Conservation (phyloP, 2,329 filamentous ascomycete species). For the Volutella citrinella region DNA sequence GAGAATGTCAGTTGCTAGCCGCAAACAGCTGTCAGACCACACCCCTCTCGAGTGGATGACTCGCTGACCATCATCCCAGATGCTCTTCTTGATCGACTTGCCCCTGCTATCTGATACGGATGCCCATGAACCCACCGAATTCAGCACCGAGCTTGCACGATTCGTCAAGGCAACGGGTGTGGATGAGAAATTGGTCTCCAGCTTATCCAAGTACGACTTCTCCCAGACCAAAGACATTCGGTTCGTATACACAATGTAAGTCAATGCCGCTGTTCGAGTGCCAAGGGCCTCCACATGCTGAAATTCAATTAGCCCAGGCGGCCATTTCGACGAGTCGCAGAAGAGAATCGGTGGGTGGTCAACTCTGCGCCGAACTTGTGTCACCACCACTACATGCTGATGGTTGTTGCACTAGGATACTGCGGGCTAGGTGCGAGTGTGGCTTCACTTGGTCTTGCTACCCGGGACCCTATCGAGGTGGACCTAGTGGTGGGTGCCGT, state of each 20-base stretch:
- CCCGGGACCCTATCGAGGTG: constrained; percentile 55
- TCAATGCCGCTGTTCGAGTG: no score
- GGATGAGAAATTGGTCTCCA: constrained; percentile 60
- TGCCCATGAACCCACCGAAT: constrained; percentile 40
- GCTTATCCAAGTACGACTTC: constrained; percentile 80
- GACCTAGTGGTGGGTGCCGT: constrained; percentile 64
- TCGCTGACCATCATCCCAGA: constrained; percentile 43
- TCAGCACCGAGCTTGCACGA: constrained; percentile 66
- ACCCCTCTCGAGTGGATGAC: constrained; percentile 9
- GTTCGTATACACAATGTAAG: constrained; percentile 84
- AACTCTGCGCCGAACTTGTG: no score
- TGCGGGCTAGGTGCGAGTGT: constrained; percentile 71
- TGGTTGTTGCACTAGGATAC: no score
- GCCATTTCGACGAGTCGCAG: constrained; percentile 27
- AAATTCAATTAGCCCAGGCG: constrained; percentile 31
- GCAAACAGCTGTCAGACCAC: no score
- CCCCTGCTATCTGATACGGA: constrained; percentile 53
- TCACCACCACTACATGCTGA: no score
- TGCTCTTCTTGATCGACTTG: constrained; percentile 88
- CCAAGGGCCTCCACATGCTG: constrained; percentile 13
- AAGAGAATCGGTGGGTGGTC: constrained; percentile 30
- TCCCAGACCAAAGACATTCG: constrained; percentile 65
- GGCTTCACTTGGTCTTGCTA: constrained; percentile 57
- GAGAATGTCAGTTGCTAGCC: constrained; percentile 80
- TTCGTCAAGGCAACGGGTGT: constrained; percentile 69